Conservation (phyloP, 2,329 filamentous ascomycete species). For the Ophiocordyceps camponoti-saundersi region DNA sequence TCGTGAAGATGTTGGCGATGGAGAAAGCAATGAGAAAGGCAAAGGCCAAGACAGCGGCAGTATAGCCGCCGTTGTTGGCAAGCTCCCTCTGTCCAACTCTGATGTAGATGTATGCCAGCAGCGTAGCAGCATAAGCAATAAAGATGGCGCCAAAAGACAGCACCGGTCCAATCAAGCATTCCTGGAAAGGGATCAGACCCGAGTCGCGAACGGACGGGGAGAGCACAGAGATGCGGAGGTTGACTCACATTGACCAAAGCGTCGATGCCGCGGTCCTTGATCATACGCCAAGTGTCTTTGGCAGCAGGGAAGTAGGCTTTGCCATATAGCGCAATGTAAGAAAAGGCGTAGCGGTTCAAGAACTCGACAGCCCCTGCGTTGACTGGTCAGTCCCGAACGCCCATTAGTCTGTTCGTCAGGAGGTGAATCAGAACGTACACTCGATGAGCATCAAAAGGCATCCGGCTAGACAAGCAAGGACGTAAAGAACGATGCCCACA, state of each 20-base stretch:
- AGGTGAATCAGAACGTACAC: constrained; percentile 16
- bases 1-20: constrained; percentile 78
- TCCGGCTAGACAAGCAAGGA: constrained; percentile 57
- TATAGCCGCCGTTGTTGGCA: constrained; percentile 52
- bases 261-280: constrained; percentile 82
- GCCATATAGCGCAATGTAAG: constrained; percentile 83
- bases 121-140: constrained; percentile 64
- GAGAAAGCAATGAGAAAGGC: constrained; percentile 82
- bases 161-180: constrained; percentile 64
- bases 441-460: constrained; percentile 65
- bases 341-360: constrained; percentile 84
- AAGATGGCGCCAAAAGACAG: constrained; percentile 66
- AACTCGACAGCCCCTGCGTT: constrained; percentile 57
- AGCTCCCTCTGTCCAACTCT: constrained; percentile 66
- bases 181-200: constrained; percentile 17
- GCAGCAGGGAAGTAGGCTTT: constrained; percentile 75
- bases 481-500: constrained; percentile 48
- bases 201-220: neutral
- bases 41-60: constrained; percentile 65
- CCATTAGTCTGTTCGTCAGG: no score
- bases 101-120: constrained; percentile 78
- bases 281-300: constrained; percentile 82
- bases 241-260: constrained; percentile 54
- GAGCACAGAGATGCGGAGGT: no score
- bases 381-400: neutral